Conservation (phyloP, 257 asterid species). For the Nicotiana attenuata region DNA sequence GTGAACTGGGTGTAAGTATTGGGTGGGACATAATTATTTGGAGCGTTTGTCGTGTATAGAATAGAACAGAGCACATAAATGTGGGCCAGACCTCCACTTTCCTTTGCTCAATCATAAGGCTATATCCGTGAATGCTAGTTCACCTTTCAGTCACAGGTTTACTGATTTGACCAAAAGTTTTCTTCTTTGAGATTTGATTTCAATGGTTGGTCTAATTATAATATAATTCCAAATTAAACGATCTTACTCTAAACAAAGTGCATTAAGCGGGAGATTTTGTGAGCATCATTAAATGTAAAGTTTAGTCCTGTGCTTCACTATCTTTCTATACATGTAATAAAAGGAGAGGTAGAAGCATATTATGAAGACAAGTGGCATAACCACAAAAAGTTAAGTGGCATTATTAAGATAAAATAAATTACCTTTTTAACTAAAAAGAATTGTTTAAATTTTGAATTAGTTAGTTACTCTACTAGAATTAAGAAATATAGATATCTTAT, state of each 20-base stretch:
- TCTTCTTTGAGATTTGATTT: neutral
- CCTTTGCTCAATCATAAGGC: neutral
- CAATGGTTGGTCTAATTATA: neutral
- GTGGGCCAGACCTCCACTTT: neutral
- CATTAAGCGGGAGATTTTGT: neutral
- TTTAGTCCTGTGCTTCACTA: no score
- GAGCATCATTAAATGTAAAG: neutral
- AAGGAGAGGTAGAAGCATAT: no score
- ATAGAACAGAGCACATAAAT: neutral
- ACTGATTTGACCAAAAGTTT: neutral
- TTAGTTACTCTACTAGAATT: no score
- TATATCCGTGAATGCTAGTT: neutral
- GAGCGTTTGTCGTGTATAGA: conserved; percentile 8
- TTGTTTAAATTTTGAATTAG: no score
- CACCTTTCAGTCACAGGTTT: neutral
- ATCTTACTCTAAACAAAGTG: neutral
- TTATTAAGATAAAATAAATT: no score
- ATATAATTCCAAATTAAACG: neutral
- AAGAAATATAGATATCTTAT: no score
- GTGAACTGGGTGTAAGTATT: neutral
- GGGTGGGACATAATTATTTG: conserved; percentile 7
- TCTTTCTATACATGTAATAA: no score
- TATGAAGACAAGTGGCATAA: no score
- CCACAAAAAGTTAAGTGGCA: no score
- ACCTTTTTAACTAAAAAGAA: no score